Evolutionary conservation across 139 green algal genomes (phyloP).

Genomic region (Chlorokybus atmophyticus): DNA sequence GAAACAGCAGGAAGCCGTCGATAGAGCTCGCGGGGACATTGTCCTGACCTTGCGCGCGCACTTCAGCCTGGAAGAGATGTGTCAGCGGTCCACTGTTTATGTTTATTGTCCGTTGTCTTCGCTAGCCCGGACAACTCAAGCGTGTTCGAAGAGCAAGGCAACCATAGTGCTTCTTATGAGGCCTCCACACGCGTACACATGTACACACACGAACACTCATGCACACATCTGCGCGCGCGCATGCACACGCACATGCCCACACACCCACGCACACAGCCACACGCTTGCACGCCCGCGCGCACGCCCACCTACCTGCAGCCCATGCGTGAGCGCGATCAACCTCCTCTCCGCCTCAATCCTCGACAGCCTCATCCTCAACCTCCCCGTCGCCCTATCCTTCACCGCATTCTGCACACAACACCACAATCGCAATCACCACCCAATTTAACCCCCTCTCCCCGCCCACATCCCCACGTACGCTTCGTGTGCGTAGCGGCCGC

Average conservation of each 20-base stretch:
- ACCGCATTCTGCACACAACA: neutral
- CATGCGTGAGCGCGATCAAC: neutral
- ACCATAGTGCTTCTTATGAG: too few relatives aligned
- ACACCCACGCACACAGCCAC: too few relatives aligned
- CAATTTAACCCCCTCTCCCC: too few relatives aligned
- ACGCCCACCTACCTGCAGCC: too few relatives aligned
- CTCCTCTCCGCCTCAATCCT: neutral
- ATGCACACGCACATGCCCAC: too few relatives aligned
- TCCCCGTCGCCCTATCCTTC: neutral
- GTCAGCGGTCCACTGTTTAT: neutral
- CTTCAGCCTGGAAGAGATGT: neutral
- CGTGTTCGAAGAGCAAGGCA: too few relatives aligned
- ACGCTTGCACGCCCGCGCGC: too few relatives aligned
- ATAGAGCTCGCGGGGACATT: neutral
- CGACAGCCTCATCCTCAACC: neutral
- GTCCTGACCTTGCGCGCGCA: neutral
- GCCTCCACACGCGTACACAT: too few relatives aligned
- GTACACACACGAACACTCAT: too few relatives aligned
- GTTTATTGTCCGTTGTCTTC: too few relatives aligned
- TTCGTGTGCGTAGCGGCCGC: slow-evolving; percentile 9
- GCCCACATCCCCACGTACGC: slow-evolving; percentile 1
- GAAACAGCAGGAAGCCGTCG: neutral
- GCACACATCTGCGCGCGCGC: too few relatives aligned
- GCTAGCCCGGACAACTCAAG: too few relatives aligned
- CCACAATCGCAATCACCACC: slow-evolving; percentile 1